A percentile compares a stretch with the other conserved stretches of the same genome.
phyloP scores from a whole-genome alignment of 352 stramenopile species.

The Pythium grandisporangium region DNA sequence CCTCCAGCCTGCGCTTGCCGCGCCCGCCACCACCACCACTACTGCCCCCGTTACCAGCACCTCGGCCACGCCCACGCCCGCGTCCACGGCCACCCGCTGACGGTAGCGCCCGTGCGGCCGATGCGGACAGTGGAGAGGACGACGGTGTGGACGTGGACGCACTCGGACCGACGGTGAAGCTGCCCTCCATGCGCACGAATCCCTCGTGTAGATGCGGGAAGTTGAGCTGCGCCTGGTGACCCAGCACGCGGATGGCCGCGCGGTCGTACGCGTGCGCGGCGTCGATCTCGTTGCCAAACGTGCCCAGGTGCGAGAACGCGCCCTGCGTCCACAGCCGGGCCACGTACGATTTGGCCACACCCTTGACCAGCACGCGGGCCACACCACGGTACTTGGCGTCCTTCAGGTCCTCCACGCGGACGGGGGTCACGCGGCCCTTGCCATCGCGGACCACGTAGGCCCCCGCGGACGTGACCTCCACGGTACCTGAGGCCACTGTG shows the following conservation, averaged over 20 bases:
- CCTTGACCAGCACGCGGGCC: constrained; percentile 71
- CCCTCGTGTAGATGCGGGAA: constrained; percentile 72
- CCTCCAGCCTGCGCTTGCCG: constrained; percentile 42
- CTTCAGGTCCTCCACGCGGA: constrained; percentile 33
- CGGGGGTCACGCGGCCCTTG: constrained; percentile 11
- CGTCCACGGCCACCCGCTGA: constrained; percentile 17
- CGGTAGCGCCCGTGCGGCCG: not conserved
- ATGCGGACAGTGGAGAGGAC: not conserved
- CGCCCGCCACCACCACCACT: constrained; percentile 17
- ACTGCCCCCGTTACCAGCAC: constrained; percentile 11
- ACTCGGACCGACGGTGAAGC: constrained; percentile 9
- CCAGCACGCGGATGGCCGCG: constrained; percentile 54
- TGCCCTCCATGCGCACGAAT: constrained; percentile 32
- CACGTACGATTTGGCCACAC: constrained; percentile 76
- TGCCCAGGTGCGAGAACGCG: constrained; percentile 62
- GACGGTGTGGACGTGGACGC: not conserved
- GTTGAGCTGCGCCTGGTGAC: constrained; percentile 59
- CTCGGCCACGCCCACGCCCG: constrained; percentile 25
- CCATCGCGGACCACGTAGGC: constrained; percentile 15
- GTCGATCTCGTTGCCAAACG: constrained; percentile 70
- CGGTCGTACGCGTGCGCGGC: constrained; percentile 79
- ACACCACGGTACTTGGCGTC: constrained; percentile 76
- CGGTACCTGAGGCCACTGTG: not conserved
- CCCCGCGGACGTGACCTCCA: constrained; percentile 1
- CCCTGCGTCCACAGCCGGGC: constrained; percentile 55